Evolutionary conservation across 139 green algal genomes (phyloP).

Genomic region (Chlorella sp.): DNA sequence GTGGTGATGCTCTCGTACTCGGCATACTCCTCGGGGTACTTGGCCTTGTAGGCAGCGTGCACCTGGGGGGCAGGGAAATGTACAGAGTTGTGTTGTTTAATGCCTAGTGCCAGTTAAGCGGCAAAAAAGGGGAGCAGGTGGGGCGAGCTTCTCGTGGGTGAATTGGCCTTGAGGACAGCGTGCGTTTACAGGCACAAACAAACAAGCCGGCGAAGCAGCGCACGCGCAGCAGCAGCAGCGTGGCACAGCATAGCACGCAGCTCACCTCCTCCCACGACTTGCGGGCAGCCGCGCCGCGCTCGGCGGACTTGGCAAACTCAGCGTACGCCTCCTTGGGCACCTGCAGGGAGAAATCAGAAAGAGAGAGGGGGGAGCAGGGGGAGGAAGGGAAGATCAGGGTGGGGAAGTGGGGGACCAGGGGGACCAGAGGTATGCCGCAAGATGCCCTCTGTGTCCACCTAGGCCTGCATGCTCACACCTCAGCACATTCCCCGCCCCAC

Average conservation of each 20-base stretch:
- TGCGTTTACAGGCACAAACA: too few species aligned
- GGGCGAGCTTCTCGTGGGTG: too few species aligned
- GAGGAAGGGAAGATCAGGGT: neutral
- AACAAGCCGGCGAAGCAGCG: neutral
- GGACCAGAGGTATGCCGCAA: too few species aligned
- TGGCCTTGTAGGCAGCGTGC: constrained; percentile 66
- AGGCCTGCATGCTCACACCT: neutral
- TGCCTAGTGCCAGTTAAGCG: too few species aligned
- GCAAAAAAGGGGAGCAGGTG: too few species aligned
- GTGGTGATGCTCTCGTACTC: constrained; percentile 89
- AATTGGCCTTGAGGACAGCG: too few species aligned
- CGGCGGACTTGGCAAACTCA: constrained; percentile 48
- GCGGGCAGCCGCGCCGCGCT: constrained; percentile 73
- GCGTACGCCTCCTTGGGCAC: constrained; percentile 86
- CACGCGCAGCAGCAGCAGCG: too few species aligned
- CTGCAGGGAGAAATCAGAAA: neutral
- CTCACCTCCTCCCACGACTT: constrained; percentile 79
- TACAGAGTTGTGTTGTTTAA: too few species aligned
- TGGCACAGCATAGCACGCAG: too few species aligned
- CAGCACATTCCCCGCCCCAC: neutral
- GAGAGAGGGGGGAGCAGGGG: neutral
- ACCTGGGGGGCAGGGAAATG: neutral
- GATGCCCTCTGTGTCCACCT: neutral
- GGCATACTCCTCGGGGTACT: constrained; percentile 84
- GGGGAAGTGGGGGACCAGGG: neutral